Evolutionary conservation across 179 eudicot species (phyloP).

Genomic region (Camellia oleifera): DNA sequence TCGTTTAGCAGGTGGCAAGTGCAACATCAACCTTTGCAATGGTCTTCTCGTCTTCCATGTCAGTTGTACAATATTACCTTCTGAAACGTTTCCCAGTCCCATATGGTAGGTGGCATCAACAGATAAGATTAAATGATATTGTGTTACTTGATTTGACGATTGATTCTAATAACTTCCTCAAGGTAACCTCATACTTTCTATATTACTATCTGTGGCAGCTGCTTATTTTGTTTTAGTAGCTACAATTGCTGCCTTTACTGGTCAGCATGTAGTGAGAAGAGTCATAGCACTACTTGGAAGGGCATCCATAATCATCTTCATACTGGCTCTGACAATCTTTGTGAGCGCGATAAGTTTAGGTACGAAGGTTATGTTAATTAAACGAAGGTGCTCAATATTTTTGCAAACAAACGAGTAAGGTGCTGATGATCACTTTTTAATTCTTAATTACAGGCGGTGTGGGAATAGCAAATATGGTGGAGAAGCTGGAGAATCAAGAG

Average conservation of each 20-base stretch:
- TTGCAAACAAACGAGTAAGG: not conserved
- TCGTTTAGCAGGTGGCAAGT: slow-evolving; percentile 63
- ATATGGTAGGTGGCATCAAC: slow-evolving; percentile 46
- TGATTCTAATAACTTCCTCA: not conserved
- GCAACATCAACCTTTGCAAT: slow-evolving; percentile 88
- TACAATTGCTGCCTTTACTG: slow-evolving; percentile 52
- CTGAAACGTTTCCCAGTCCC: slow-evolving; percentile 84
- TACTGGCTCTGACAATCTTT: slow-evolving; percentile 57
- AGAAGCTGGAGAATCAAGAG: slow-evolving; percentile 49
- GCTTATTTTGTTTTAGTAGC: slow-evolving; percentile 52
- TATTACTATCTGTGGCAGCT: slow-evolving; percentile 31
- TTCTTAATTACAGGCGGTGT: slow-evolving; percentile 47
- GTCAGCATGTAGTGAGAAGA: slow-evolving; percentile 64
- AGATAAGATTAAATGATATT: not conserved
- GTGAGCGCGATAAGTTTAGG: slow-evolving; percentile 57
- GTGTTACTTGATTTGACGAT: not conserved
- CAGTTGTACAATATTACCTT: slow-evolving; percentile 80
- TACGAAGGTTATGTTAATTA: slow-evolving; percentile 7
- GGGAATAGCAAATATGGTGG: slow-evolving; percentile 46
- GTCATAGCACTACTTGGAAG: slow-evolving; percentile 50
- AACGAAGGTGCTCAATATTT: not conserved
- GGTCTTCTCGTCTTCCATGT: slow-evolving; percentile 86
- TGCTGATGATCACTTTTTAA: not conserved
- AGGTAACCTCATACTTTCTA: not conserved
- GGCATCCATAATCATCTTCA: slow-evolving; percentile 66